Percentiles rank a stretch among this genome's conserved stretches.
Conservation (phyloP, 441 rosid genomes). For the Sinapis alba region DNA sequence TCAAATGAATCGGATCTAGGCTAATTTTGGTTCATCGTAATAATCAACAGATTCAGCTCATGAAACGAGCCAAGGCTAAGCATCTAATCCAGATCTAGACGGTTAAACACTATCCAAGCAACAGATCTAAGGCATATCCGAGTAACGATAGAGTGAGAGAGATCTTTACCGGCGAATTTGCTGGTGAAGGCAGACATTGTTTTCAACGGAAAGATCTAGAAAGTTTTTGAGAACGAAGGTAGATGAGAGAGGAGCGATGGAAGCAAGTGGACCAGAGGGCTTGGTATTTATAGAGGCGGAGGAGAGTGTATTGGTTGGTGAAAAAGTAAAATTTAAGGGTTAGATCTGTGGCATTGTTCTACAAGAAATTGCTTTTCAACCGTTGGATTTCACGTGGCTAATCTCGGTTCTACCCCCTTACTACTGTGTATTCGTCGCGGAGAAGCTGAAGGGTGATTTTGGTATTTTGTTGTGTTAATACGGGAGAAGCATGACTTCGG, state of each 20-base stretch:
- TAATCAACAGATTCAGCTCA: not conserved
- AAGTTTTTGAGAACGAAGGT: slow-evolving; percentile 3
- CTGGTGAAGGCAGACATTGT: slow-evolving; percentile 46
- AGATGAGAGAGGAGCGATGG: slow-evolving; percentile 13
- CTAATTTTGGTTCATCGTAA: not conserved
- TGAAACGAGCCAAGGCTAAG: not conserved
- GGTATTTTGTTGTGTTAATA: not conserved
- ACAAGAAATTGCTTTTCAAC: slow-evolving; percentile 34
- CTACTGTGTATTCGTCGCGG: too few relatives aligned
- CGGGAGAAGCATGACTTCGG: slow-evolving; percentile 9
- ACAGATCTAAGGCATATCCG: slow-evolving; percentile 12
- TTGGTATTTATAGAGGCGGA: slow-evolving; percentile 25
- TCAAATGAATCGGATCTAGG: slow-evolving; percentile 21
- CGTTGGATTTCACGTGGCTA: slow-evolving; percentile 40
- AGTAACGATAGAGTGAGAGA: not conserved
- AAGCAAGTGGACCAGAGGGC: slow-evolving; percentile 23
- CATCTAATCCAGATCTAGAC: slow-evolving; percentile 23
- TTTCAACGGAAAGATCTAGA: slow-evolving; percentile 30
- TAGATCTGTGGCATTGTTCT: slow-evolving; percentile 39
- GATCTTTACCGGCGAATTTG: slow-evolving; percentile 40
- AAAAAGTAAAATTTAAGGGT: slow-evolving; percentile 22
- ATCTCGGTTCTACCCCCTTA: slow-evolving; percentile 19
- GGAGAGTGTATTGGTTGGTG: slow-evolving; percentile 26
- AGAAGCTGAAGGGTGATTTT: slow-evolving; percentile 15
- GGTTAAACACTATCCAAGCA: not conserved